Percentiles rank a stretch among this genome's conserved stretches.
Conservation (phyloP, 2,329 filamentous ascomycete genomes). For the Aspergillus awamori region DNA sequence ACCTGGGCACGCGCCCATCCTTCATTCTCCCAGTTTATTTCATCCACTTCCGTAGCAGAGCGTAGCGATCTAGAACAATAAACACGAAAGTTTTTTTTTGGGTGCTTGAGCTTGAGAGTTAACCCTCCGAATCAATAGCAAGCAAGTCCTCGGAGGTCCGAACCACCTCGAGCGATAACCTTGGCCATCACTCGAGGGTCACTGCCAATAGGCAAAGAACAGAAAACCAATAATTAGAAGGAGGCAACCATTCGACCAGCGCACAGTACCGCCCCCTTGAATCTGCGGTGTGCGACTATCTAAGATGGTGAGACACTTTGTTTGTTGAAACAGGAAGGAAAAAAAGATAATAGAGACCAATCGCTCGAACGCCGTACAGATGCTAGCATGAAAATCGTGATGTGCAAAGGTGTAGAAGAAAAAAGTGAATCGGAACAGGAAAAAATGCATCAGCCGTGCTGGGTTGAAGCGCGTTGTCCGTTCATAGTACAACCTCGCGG, state of each 20-base stretch:
- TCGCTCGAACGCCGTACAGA: slow-evolving; percentile 51
- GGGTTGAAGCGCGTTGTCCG: slow-evolving; percentile 20
- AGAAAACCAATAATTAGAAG: slow-evolving; percentile 35
- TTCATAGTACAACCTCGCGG: slow-evolving; percentile 21
- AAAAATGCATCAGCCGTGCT: slow-evolving; percentile 14
- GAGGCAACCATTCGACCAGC: slow-evolving; percentile 47
- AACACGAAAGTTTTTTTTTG: neutral
- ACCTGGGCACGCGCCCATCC: slow-evolving; percentile 2
- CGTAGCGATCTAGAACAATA: slow-evolving; percentile 14
- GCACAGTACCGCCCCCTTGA: slow-evolving; percentile 44
- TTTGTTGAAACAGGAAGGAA: slow-evolving; percentile 19
- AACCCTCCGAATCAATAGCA: neutral
- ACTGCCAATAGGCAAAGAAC: slow-evolving; percentile 27
- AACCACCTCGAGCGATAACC: slow-evolving; percentile 1
- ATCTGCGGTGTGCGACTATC: slow-evolving; percentile 45
- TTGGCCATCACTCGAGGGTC: slow-evolving; percentile 1
- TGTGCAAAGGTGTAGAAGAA: slow-evolving; percentile 23
- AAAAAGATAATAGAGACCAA: slow-evolving; percentile 25
- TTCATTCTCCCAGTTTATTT: slow-evolving; percentile 12
- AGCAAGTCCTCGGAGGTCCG: neutral
- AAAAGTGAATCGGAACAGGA: neutral
- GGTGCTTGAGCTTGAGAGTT: neutral
- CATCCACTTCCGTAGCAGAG: slow-evolving; percentile 7
- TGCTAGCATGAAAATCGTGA: slow-evolving; percentile 47
- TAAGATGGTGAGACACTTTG: slow-evolving; percentile 38